Percentiles rank a stretch among this genome's conserved stretches.
phyloP scores from a whole-genome alignment of 805 yeast species.

The Nakazawaea anatomiae region DNA sequence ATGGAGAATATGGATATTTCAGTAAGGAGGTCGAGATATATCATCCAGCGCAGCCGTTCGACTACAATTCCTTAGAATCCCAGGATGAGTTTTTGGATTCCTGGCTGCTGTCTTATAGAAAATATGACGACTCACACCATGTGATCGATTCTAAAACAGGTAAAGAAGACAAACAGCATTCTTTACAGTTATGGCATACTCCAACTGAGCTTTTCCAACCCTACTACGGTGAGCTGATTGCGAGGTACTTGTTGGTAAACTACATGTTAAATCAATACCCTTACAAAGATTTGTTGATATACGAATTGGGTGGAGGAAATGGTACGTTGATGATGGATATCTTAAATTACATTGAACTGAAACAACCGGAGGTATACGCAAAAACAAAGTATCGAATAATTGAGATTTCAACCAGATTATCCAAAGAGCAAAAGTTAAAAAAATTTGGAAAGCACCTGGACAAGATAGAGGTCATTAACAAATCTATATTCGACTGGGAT shows the following conservation, averaged over 20 bases:
- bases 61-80: constrained; percentile 49
- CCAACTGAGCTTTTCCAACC: constrained; percentile 86
- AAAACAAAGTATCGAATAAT: constrained; percentile 65
- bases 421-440: constrained; percentile 39
- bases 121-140: constrained; percentile 34
- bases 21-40: constrained; percentile 73
- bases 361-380: constrained; percentile 69
- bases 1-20: constrained; percentile 79
- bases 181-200: constrained; percentile 80
- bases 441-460: constrained; percentile 39
- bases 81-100: constrained; percentile 64
- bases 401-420: constrained; percentile 63
- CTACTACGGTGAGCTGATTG: constrained; percentile 79
- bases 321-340: constrained; percentile 80
- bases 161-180: constrained; percentile 23
- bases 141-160: constrained; percentile 10
- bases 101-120: constrained; percentile 60
- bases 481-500: constrained; percentile 75
- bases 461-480: constrained; percentile 61
- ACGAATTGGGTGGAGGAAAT: constrained; percentile 89
- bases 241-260: constrained; percentile 68
- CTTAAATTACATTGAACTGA: constrained; percentile 52
- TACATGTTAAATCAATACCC: constrained; percentile 66
- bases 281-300: constrained; percentile 64
- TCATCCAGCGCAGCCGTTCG: constrained; percentile 59